A percentile compares a stretch with the other conserved stretches of the same genome.
These are phyloP conservation scores for Dothistroma septosporum DNA, from an alignment of 2,329 filamentous ascomycete genomes.

Conservation along the genomic window DNA sequence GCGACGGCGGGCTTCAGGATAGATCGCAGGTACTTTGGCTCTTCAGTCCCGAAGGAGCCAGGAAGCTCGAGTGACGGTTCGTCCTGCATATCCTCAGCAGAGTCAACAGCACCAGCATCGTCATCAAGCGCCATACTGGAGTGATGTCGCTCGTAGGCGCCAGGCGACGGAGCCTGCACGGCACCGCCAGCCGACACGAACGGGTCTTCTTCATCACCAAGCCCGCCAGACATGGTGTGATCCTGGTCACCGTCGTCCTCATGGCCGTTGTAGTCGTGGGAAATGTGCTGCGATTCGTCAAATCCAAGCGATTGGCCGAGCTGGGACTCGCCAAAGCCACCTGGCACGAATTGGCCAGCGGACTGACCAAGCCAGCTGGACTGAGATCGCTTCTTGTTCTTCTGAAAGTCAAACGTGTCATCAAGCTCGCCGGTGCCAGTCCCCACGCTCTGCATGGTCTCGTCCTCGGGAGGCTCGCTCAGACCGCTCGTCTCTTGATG, in stretches of 20 bases:
- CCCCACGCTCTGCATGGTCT: constrained; percentile 29
- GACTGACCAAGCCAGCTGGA: constrained; percentile 12
- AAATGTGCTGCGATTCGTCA: constrained; percentile 45
- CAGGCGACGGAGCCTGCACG: constrained; percentile 29
- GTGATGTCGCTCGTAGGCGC: constrained; percentile 27
- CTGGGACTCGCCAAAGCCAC: not conserved
- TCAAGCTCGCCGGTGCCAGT: constrained; percentile 34
- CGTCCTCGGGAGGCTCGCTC: constrained; percentile 33
- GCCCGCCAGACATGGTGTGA: constrained; percentile 33
- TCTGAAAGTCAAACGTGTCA: constrained; percentile 55
- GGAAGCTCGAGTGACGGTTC: constrained; percentile 69
- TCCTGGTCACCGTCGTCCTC: constrained; percentile 42
- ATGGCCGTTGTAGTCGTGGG: constrained; percentile 52
- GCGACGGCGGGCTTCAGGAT: constrained; percentile 44
- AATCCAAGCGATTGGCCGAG: constrained; percentile 57
- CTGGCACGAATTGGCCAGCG: not conserved
- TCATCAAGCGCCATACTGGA: constrained; percentile 36
- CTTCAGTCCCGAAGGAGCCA: constrained; percentile 69
- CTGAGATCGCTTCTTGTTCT: constrained; percentile 41
- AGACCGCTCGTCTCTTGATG: constrained; percentile 53
- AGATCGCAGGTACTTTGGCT: constrained; percentile 57
- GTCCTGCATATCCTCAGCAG: constrained; percentile 57
- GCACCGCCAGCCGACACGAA: constrained; percentile 29
- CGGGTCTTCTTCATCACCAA: constrained; percentile 24
- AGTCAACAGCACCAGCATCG: constrained; percentile 38